phyloP scores from a whole-genome alignment of 2,329 filamentous ascomycete species.

The Trichoderma aggressivum region DNA sequence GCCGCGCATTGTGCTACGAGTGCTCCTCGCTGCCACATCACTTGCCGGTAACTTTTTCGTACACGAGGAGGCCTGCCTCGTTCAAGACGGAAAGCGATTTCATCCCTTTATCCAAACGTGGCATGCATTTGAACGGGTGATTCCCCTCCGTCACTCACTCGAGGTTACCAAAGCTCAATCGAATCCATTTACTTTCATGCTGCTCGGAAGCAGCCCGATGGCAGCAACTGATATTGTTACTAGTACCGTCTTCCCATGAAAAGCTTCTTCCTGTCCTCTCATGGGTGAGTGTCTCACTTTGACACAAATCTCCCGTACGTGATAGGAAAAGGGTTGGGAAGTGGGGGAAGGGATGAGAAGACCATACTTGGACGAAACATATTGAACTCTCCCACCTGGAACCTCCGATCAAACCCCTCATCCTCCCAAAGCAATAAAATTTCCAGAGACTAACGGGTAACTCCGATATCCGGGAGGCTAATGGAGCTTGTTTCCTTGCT shows the following conservation, averaged over 20 bases:
- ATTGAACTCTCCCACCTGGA: background rate
- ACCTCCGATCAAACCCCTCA: too few relatives aligned
- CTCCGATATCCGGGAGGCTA: background rate
- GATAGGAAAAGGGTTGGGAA: background rate
- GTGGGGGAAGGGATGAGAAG: background rate
- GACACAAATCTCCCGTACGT: background rate
- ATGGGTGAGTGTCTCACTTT: constrained; percentile 1
- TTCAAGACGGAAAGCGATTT: background rate
- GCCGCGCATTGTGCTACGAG: background rate
- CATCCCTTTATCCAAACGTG: background rate
- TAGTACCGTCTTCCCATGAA: background rate
- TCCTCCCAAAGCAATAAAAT: background rate
- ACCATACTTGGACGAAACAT: background rate
- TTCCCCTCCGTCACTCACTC: background rate
- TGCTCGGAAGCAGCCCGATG: background rate
- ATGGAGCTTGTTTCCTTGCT: background rate
- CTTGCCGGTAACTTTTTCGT: background rate
- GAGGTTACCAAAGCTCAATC: background rate
- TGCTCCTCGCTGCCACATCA: background rate
- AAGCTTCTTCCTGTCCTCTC: background rate
- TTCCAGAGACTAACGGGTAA: background rate
- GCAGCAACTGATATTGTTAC: background rate
- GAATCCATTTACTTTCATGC: background rate
- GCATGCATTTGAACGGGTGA: background rate
- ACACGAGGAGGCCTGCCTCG: background rate